Base-by-base conservation (phyloP, 2,329 filamentous ascomycete genomes). In the Ophiostoma piceae region DNA sequence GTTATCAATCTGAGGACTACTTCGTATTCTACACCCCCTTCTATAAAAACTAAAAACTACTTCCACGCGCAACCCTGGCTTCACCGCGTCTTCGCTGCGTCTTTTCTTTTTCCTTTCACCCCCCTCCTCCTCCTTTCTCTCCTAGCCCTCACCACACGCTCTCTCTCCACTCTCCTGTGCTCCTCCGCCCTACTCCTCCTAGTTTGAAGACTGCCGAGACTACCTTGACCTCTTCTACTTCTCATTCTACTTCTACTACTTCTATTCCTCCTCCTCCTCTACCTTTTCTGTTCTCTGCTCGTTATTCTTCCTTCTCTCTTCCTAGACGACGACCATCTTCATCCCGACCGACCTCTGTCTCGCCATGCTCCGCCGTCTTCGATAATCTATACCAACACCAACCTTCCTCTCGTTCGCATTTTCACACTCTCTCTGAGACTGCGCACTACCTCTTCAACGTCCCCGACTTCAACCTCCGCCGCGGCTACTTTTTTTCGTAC, bases 311-410 rank as follows among this genome's bases (percentile, higher is more conserved):
- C 35, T 39, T 35, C 62, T 65, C 62, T 39, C 62, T 22, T 39
- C 9, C 32, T 47, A 26, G 19, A 41, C 64, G 64, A 43, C 64
- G 64, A 66, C 64, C 35, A 66, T 66, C 39, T 12, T 66, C 39
- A 5, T 41, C 22, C 14, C 66, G 35, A 54, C 66, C 66, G 51
- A 60, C 32, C 19, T 4, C 37, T 43, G 57, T 39, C 60, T 60
- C 67, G 67, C 43, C 68, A 71, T 69, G 70, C 16, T 32, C 41
- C 37, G 66, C 32, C 29, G 68, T 47, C 14, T 35, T 37, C 57
- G 57, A 62, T 69, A 67, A 68, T 32, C 57, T 37, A 60, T 39
- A 32, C 57, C 32, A 35, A 7, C 29, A n/a, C 66, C 68, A 66
- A 22, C 68, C 51, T 62, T 35, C 68, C 51, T 68, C 16, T 12